Evolutionary conservation across 345 rosid species (phyloP), one percentile per base, ranked within the genome.

Genomic region (Eucalyptus erythrocorys): DNA sequence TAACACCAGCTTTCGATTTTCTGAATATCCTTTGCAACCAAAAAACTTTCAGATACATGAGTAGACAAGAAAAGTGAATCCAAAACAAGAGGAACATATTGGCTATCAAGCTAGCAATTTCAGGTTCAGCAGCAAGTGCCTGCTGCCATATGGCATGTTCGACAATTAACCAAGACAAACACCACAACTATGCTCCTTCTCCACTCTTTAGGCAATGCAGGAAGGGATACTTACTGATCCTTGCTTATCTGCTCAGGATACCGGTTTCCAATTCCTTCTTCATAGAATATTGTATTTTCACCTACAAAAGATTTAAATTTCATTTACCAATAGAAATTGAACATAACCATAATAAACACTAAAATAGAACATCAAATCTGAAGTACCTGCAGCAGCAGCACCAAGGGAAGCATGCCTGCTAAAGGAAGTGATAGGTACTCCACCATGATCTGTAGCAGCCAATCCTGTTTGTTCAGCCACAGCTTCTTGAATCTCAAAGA

Each of bases 401-500:
- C 91, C 89, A 61, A 91, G 90, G 42, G 95, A 93, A 88, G 91
- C 84, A 76, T 92, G 93, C 90, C 94, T 90, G 86, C 91, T 88
- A 85, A 90, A 89, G 22, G 89, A 66, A 91, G 91, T 91, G 87
- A 88, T 68, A 2, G 91, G 88, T 48, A 87, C 76, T 87, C 90
- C 93, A 86, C 89, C 86, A 87, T 37, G 88, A 68, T 90, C 92
- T 27, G 88, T 76, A 88, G 92, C 87, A 85, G 88, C 90, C 59
- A 90, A 87, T 79, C 90, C 87, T 51, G 91, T 89, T 88, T 86
- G 91, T 89, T 90, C 93, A 89, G 88, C 87, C 15, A 50, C 86
- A 87, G 90, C 89, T 85, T 94, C 94, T 30, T 89, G 94, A 85
- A 90, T 92, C 85, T 93, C 95, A 91, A 91, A 88, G 59, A 82